Conservation (phyloP, 192 early-diverging fungal species). For the Coemansia sp. region DNA sequence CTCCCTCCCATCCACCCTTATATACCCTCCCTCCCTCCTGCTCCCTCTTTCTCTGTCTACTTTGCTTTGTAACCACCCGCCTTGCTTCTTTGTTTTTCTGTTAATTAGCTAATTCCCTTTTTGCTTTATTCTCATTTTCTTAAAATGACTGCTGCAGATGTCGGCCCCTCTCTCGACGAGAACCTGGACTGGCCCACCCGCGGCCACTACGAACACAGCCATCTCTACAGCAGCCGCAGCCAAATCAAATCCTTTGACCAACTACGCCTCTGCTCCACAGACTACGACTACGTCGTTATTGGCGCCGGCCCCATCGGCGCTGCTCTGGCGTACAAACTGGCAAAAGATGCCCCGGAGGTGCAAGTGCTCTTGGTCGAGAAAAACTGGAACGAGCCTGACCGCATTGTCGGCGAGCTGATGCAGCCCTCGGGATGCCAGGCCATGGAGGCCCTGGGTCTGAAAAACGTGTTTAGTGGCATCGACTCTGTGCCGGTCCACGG, state of each 20-base stretch:
- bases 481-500: conserved; percentile 80
- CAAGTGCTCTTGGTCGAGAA: conserved; percentile 62
- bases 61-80: not conserved
- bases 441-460: conserved; percentile 71
- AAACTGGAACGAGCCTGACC: conserved; percentile 90
- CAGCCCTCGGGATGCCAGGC: conserved; percentile 92
- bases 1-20: too few relatives aligned
- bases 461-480: conserved; percentile 71
- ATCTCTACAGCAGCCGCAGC: conserved; percentile 19
- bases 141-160: conserved; percentile 17
- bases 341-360: conserved; percentile 62
- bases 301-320: conserved; percentile 94
- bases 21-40: not conserved
- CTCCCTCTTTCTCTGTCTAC: not conserved
- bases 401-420: conserved; percentile 96
- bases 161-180: conserved; percentile 16
- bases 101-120: not conserved
- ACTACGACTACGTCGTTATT: conserved; percentile 80
- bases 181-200: conserved; percentile 42
- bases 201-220: conserved; percentile 28
- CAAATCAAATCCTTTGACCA: conserved; percentile 6
- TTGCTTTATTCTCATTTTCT: not conserved
- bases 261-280: not conserved
- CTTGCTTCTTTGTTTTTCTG: too few relatives aligned
- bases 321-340: conserved; percentile 78